phyloP scores from a whole-genome alignment of 2,329 filamentous ascomycete species.

The Akanthomyces uredinophilus region DNA sequence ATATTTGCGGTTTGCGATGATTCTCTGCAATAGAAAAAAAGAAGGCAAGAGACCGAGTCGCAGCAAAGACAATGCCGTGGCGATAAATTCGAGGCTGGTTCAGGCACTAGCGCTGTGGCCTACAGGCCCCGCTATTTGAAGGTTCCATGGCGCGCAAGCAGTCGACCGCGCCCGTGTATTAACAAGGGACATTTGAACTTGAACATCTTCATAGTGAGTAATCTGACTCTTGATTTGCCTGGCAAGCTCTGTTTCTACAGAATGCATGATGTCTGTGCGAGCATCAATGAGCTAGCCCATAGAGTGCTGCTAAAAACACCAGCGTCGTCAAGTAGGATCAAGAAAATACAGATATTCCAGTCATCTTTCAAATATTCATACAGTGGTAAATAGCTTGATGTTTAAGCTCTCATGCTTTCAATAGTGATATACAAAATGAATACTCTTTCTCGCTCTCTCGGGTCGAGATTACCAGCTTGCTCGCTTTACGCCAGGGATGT shows the following conservation, averaged over 20 bases:
- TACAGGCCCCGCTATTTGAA: constrained; percentile 6
- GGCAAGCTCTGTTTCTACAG: too few species aligned
- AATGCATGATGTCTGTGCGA: not conserved
- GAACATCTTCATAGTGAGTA: too few species aligned
- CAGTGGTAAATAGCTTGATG: not conserved
- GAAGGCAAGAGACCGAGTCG: constrained; percentile 10
- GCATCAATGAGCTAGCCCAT: not conserved
- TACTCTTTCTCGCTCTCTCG: not conserved
- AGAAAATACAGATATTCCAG: not conserved
- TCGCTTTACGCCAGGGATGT: constrained; percentile 88
- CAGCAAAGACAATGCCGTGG: not conserved
- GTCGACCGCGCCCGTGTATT: too few species aligned
- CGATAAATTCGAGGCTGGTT: constrained; percentile 9
- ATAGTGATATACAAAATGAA: constrained; percentile 9
- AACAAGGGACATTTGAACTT: not conserved
- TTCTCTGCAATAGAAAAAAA: constrained; percentile 17
- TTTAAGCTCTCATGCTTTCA: not conserved
- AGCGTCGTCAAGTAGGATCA: not conserved
- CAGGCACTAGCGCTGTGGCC: constrained; percentile 1
- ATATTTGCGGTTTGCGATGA: constrained; percentile 47
- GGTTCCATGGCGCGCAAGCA: too few species aligned
- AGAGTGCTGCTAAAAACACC: not conserved
- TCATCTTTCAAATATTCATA: constrained; percentile 5
- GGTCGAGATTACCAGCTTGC: constrained; percentile 73
- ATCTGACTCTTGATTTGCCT: not conserved